phyloP scores from a whole-genome alignment of 306 rosid species.

The Prunus campanulata region DNA sequence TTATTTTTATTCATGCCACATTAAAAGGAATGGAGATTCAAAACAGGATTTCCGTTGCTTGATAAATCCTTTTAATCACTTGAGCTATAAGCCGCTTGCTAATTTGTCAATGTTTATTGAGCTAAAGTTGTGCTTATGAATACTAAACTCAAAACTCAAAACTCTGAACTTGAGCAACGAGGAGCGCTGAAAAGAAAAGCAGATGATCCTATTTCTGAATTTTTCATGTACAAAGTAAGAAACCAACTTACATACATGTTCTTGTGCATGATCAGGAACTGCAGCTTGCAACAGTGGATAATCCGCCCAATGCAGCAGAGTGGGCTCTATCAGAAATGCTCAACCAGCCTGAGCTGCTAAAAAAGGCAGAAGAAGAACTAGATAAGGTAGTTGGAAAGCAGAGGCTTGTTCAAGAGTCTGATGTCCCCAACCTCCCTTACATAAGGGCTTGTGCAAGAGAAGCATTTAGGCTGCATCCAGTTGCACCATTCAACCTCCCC shows the following conservation, averaged over 20 bases:
- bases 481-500: slow-evolving; percentile 33
- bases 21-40: too few relatives aligned
- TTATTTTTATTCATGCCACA: too few relatives aligned
- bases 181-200: background rate
- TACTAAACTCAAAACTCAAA: too few relatives aligned
- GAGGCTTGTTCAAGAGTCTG: slow-evolving; percentile 37
- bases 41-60: too few relatives aligned
- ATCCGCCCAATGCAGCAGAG: slow-evolving; percentile 37
- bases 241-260: background rate
- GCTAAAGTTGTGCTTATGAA: too few relatives aligned
- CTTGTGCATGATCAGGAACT: slow-evolving; percentile 28
- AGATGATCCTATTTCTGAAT: too few relatives aligned
- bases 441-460: slow-evolving; percentile 43
- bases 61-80: too few relatives aligned
- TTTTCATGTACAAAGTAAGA: too few relatives aligned
- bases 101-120: too few relatives aligned
- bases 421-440: slow-evolving; percentile 38
- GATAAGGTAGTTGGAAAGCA: slow-evolving; percentile 35
- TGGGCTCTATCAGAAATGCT: slow-evolving; percentile 49
- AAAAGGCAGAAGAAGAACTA: slow-evolving; percentile 31
- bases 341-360: slow-evolving; percentile 30
- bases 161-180: background rate
- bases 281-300: slow-evolving; percentile 33
- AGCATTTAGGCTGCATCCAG: slow-evolving; percentile 46
- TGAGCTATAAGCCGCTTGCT: too few relatives aligned